Base-by-base conservation (phyloP, 2,329 filamentous ascomycete species). In the Ceratocystis huliohia region DNA sequence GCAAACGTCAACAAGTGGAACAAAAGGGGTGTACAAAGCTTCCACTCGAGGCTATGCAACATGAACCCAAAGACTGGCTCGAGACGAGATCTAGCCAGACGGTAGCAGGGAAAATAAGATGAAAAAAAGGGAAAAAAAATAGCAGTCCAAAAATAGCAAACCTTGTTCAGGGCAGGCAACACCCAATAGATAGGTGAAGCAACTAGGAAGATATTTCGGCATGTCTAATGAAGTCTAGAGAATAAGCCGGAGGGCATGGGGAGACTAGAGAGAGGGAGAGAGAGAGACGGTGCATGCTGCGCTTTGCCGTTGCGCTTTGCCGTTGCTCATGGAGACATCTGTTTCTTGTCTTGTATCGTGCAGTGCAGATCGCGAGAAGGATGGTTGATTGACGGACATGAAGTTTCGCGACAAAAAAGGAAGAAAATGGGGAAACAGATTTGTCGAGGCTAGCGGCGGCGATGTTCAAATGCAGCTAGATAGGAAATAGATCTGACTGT, bases 401-500 rank as follows among this genome's bases (percentile, higher is more conserved):
- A 59, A n/a, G 56, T 37, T 59, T 59, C 28, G 56, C 30, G 37
- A 37, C 30, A 20, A 37, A 59, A n/a, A 59, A 33, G n/a, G 30
- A n/a, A 25, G 56, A 37, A 59, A 59, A 59, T 33, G 56, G 56
- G 56, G n/a, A 59, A 59, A 59, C 33, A 13, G 6, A 59, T 33
- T 59, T 59, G 28, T 59, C 56, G 56, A 59, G 56, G 15, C 56
- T 30, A 37, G 28, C 7, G 28, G 20, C 56, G 5, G 28, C 3
- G 15, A 59, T 59, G 56, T 30, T 37, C 28, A 37, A 4, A 37
- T 41, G 33, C 15, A 37, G 56, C 56, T 13, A 59, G 33, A 59
- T 8, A 59, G n/a, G 56, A 30, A 59, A 59, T 59, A 59, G 56
- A 59, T 59, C 56, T 59, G 56, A 37, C 28, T 59, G 56, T 59